These are phyloP conservation scores for Naegleria fowleri DNA, from an alignment of 208 protist species.

Conservation along the genomic window DNA sequence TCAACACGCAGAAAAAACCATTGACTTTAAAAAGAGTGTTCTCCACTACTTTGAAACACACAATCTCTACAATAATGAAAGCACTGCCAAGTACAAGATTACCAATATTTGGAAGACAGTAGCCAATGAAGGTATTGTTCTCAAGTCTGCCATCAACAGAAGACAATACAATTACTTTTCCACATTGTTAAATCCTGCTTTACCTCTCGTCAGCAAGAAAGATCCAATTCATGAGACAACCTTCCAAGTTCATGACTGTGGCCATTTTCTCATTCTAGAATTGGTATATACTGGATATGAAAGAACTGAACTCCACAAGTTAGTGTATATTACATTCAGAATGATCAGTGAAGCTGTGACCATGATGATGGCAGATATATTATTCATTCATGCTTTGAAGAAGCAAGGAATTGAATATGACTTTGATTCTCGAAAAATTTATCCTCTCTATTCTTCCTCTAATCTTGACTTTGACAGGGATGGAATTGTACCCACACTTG, in stretches of 20 bases:
- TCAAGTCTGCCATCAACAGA: background rate
- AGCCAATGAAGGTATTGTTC: background rate
- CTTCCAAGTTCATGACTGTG: background rate
- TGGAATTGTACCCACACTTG: background rate
- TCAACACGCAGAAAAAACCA: background rate
- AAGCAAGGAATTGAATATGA: conserved; percentile 16
- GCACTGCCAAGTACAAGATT: background rate
- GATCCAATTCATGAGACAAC: conserved; percentile 3
- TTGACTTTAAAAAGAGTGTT: background rate
- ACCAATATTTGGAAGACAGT: background rate
- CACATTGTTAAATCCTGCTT: background rate
- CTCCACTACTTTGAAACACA: background rate
- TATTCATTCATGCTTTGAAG: conserved; percentile 22
- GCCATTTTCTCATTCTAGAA: background rate
- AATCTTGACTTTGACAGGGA: conserved; percentile 20
- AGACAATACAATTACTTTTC: conserved; percentile 1
- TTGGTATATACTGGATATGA: conserved; percentile 13
- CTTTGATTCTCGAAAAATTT: conserved; percentile 21
- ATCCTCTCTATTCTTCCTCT: background rate
- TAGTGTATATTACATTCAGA: conserved; percentile 26
- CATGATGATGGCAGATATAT: conserved; percentile 7
- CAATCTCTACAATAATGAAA: background rate
- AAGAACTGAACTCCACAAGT: background rate
- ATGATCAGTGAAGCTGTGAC: conserved; percentile 27
- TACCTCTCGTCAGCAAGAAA: background rate